Evolutionary conservation across 768 basidiomycete species (phyloP).

Genomic region (Tulasnella sp.): DNA sequence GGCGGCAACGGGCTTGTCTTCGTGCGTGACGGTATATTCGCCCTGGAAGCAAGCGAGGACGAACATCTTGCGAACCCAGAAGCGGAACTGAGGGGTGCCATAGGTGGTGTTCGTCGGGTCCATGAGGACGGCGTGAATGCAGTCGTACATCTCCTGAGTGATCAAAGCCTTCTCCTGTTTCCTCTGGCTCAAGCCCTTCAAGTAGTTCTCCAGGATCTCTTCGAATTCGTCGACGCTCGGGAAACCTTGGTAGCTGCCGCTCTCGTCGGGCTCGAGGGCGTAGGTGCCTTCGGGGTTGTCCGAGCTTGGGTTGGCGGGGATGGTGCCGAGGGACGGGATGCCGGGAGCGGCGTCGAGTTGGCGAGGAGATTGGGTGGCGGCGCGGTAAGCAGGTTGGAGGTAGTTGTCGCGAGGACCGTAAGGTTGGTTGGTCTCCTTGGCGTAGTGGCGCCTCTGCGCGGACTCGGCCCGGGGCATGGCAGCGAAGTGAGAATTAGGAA

Average conservation of each 20-base stretch:
- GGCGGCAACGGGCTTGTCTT: slow-evolving; percentile 68
- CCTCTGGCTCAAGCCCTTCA: slow-evolving; percentile 54
- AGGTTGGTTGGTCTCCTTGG: background rate
- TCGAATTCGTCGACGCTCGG: slow-evolving; percentile 62
- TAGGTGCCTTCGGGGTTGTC: slow-evolving; percentile 25
- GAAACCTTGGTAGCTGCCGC: slow-evolving; percentile 46
- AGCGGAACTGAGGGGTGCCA: slow-evolving; percentile 59
- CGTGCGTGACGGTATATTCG: slow-evolving; percentile 59
- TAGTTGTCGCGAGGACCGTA: slow-evolving; percentile 1
- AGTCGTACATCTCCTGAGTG: slow-evolving; percentile 63
- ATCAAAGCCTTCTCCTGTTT: slow-evolving; percentile 70
- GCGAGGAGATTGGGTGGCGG: background rate
- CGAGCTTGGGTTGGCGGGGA: background rate
- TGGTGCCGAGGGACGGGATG: background rate
- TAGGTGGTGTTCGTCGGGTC: slow-evolving; percentile 48
- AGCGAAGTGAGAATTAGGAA: background rate
- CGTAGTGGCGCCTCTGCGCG: background rate
- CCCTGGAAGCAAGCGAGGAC: slow-evolving; percentile 33
- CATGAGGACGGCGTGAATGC: slow-evolving; percentile 65
- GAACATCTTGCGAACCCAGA: slow-evolving; percentile 85
- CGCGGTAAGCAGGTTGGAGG: background rate
- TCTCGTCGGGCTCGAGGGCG: slow-evolving; percentile 28
- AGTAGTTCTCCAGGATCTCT: slow-evolving; percentile 55
- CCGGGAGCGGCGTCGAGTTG: background rate
- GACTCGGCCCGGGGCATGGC: background rate